Conservation (phyloP, 208 protist species). For the Leishmania turanica region DNA sequence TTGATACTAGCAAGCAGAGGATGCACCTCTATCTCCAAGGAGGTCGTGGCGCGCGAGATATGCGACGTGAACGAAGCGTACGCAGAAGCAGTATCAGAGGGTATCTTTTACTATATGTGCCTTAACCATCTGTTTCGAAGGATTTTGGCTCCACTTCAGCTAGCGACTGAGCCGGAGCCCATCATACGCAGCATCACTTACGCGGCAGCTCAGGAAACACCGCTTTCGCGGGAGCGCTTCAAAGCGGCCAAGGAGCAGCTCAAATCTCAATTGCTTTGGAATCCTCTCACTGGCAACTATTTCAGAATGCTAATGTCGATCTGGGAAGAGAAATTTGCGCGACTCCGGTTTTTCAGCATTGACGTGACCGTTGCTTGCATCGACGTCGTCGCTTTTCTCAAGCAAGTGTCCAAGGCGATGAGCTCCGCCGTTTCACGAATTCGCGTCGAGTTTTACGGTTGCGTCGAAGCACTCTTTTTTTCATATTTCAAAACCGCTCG, state of each 20-base stretch:
- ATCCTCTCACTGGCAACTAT: constrained; percentile 44
- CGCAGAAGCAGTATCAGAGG: constrained; percentile 48
- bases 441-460: constrained; percentile 83
- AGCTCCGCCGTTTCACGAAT: constrained; percentile 70
- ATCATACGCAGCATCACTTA: constrained; percentile 3
- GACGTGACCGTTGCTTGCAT: constrained; percentile 36
- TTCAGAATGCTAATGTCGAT: constrained; percentile 57
- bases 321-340: constrained; percentile 64
- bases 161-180: constrained; percentile 28
- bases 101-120: constrained; percentile 87
- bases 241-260: constrained; percentile 35
- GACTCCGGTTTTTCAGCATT: constrained; percentile 59
- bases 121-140: constrained; percentile 58
- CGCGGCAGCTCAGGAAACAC: background rate
- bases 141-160: constrained; percentile 67
- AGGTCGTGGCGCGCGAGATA: constrained; percentile 64
- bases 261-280: constrained; percentile 59
- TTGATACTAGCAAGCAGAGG: constrained; percentile 67
- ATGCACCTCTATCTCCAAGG: constrained; percentile 37
- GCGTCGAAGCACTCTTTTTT: constrained; percentile 82
- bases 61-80: constrained; percentile 68
- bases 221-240: constrained; percentile 24
- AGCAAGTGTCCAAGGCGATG: constrained; percentile 56
- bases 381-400: constrained; percentile 55
- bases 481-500: constrained; percentile 37